A percentile compares a stretch with the other conserved stretches of the same genome.
phyloP scores from a whole-genome alignment of 192 early-diverging fungal genomes.

The Glomus cerebriforme region DNA sequence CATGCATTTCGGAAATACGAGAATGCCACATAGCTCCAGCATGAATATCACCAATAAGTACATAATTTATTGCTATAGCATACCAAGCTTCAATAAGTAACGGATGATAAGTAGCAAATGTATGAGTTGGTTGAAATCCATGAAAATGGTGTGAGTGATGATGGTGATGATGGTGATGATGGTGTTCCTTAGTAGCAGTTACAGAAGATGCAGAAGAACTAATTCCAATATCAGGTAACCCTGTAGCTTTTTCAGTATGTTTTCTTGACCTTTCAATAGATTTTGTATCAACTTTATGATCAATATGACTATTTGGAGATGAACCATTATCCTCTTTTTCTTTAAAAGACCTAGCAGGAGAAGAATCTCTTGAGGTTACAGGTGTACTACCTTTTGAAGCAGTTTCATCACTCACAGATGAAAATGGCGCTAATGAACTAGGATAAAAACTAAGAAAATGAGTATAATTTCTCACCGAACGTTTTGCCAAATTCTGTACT shows the following conservation, averaged over 20 bases:
- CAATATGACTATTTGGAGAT: not conserved
- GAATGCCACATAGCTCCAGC: slow-evolving; percentile 19
- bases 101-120: slow-evolving; percentile 27
- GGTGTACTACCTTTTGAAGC: slow-evolving; percentile 15
- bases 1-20: slow-evolving; percentile 24
- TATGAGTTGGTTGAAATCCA: slow-evolving; percentile 13
- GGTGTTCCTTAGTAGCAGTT: not conserved
- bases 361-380: slow-evolving; percentile 13
- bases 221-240: not conserved
- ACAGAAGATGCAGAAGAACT: not conserved
- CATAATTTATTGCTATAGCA: slow-evolving; percentile 26
- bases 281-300: not conserved
- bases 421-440: slow-evolving; percentile 23
- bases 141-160: slow-evolving; percentile 25
- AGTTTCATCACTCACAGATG: not conserved
- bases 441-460: slow-evolving; percentile 28
- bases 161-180: slow-evolving; percentile 6
- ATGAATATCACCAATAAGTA: slow-evolving; percentile 19
- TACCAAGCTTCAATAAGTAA: slow-evolving; percentile 28
- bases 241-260: not conserved
- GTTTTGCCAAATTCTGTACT: slow-evolving; percentile 19
- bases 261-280: not conserved
- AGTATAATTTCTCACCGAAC: slow-evolving; percentile 22
- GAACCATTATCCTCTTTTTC: not conserved
- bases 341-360: slow-evolving; percentile 10